A percentile compares a stretch with the other conserved stretches of the same genome.
phyloP scores from a whole-genome alignment of 768 basidiomycete species.

The Dendrothele bispora region DNA sequence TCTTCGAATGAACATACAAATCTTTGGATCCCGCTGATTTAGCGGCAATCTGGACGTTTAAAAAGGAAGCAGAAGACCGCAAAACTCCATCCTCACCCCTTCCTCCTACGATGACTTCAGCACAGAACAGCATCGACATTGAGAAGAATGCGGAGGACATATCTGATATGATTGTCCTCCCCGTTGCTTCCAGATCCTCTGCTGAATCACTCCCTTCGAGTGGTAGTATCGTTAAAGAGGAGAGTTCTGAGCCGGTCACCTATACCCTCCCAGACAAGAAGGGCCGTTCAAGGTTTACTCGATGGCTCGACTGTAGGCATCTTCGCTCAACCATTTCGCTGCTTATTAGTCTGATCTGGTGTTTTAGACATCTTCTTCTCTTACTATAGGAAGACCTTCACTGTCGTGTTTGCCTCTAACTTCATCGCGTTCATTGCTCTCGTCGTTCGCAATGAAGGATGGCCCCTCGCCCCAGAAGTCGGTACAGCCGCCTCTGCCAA shows the following conservation, averaged over 20 bases:
- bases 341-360: background rate
- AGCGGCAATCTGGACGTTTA: no score
- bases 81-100: no score
- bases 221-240: no score
- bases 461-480: conserved; percentile 35
- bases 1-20: no score
- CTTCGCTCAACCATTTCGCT: background rate
- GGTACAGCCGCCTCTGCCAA: conserved; percentile 42
- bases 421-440: conserved; percentile 45
- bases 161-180: no score
- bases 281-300: conserved; percentile 11
- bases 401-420: conserved; percentile 51
- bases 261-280: conserved; percentile 15
- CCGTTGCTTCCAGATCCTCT: no score
- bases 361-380: conserved; percentile 20
- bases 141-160: no score
- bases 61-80: no score
- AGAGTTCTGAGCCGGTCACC: conserved; percentile 3
- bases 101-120: no score
- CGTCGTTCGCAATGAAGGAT: conserved; percentile 31
- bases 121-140: no score
- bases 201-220: no score
- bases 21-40: no score
- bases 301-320: conserved; percentile 16
- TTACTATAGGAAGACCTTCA: conserved; percentile 54